Percentiles rank a stretch among this genome's conserved stretches.
phyloP scores from a whole-genome alignment of 768 basidiomycete genomes.

The Boletus tylopilopsis region DNA sequence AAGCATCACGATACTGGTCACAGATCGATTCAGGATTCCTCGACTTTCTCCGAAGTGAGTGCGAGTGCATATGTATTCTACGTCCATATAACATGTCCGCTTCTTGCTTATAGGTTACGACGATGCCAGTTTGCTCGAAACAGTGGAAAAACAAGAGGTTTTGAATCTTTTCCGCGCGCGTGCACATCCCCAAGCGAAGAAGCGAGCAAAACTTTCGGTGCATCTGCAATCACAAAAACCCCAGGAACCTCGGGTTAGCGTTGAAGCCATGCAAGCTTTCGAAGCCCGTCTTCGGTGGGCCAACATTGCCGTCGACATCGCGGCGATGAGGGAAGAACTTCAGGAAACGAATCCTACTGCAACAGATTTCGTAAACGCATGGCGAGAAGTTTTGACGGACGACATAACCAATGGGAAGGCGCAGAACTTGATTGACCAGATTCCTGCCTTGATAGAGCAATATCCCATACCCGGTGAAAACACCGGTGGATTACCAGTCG shows the following conservation, averaged over 20 bases:
- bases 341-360: conserved; percentile 55
- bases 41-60: conserved; percentile 84
- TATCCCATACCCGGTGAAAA: conserved; percentile 55
- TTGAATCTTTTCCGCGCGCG: conserved; percentile 62
- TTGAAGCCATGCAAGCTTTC: conserved; percentile 60
- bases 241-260: conserved; percentile 56
- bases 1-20: conserved; percentile 61
- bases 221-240: conserved; percentile 75
- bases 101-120: conserved; percentile 49
- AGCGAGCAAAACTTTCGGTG: conserved; percentile 79
- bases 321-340: conserved; percentile 48
- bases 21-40: conserved; percentile 77
- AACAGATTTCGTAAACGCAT: conserved; percentile 61
- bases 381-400: conserved; percentile 43
- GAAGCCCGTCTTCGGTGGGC: conserved; percentile 46
- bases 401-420: conserved; percentile 39
- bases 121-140: conserved; percentile 65
- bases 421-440: conserved; percentile 44
- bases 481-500: conserved; percentile 40
- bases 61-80: not conserved
- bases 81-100: not conserved
- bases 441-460: conserved; percentile 55
- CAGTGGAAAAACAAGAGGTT: conserved; percentile 73
- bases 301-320: conserved; percentile 47
- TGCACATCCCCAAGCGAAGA: conserved; percentile 65